Percentiles rank a stretch among this genome's conserved stretches.
Evolutionary conservation across 2,329 filamentous ascomycete genomes (phyloP).

Genomic region (Penicillium janthinellum): DNA sequence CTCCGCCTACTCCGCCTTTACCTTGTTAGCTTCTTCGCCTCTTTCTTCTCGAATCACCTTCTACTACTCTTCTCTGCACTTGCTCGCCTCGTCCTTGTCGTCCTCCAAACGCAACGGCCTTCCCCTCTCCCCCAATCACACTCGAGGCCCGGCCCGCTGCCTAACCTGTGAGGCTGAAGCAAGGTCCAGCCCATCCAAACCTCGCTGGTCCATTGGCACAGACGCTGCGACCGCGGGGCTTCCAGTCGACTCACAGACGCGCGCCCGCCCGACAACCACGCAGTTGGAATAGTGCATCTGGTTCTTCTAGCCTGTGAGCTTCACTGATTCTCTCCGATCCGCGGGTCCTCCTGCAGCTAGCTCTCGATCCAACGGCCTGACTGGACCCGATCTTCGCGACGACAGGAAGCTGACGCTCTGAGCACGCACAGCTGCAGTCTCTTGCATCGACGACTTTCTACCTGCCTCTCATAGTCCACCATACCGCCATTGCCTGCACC

Average conservation of each 20-base stretch:
- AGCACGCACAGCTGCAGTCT: slow-evolving; percentile 18
- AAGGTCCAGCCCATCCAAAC: slow-evolving; percentile 14
- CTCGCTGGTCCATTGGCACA: slow-evolving; percentile 14
- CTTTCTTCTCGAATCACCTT: slow-evolving; percentile 13
- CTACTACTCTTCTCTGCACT: neutral
- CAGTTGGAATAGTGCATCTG: slow-evolving; percentile 9
- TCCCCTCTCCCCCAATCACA: slow-evolving; percentile 1
- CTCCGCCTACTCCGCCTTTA: slow-evolving; percentile 24
- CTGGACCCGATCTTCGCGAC: slow-evolving; percentile 13
- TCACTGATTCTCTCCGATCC: slow-evolving; percentile 7
- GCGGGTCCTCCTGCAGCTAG: slow-evolving; percentile 20
- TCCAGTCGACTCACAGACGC: slow-evolving; percentile 18
- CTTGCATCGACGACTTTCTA: slow-evolving; percentile 21
- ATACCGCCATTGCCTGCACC: slow-evolving; percentile 10
- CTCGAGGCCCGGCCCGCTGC: slow-evolving; percentile 29
- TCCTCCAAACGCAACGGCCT: neutral
- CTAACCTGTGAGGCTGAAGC: slow-evolving; percentile 45
- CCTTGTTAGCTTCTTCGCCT: slow-evolving; percentile 6
- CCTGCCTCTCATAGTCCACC: slow-evolving; percentile 7
- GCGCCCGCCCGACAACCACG: slow-evolving; percentile 15
- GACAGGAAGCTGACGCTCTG: slow-evolving; percentile 16
- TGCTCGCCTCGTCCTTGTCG: slow-evolving; percentile 1
- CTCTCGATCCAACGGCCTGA: slow-evolving; percentile 27
- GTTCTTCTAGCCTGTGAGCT: slow-evolving; percentile 22
- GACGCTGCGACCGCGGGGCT: slow-evolving; percentile 11